Evolutionary conservation across 2,329 filamentous ascomycete genomes (phyloP), one percentile per base, ranked within the genome.

Genomic region (Colletotrichum sidae): DNA sequence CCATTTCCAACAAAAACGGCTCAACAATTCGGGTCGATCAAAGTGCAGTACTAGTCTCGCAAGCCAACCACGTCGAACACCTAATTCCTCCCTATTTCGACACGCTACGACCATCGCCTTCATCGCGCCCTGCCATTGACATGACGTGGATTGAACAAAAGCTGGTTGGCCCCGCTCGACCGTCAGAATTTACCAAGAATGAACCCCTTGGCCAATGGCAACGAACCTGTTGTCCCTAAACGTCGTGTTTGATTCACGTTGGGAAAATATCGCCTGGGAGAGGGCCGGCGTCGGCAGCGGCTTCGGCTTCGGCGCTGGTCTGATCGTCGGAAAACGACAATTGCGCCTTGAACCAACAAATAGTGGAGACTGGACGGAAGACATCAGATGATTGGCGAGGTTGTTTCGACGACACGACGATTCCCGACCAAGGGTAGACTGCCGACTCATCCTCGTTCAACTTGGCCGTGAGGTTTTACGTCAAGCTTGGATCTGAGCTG

Each of bases 331-430:
- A 42, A 33, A 55, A 46, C 44, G 55, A 17, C 55, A 39, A 13
- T 15, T 41, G 37, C 55, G 55, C 55, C 55, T 57, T 57, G 45
- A 11, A 47, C 34, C 15, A 46, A 57, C 55, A 46, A 34, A 34
- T 10, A 49, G 46, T 49, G 46, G 46, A 15, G 25, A 11, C 46
- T 10, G 46, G 8, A 17, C 46, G 33, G 17, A 11, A 6, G 3
- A 11, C 17, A 8, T 49, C 17, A 15, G 45, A 10, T 15, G 3
- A 34, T 42, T 33, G 45, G 41, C 37, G 42, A 34, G 37, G 37
- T 37, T 41, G 37, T 57, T 39, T 0, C 44, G 35, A 35, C 8
- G 54, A 49, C 45, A 34, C 1, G 8, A 10, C 17, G 15, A 47
- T 4, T 46, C 5, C 15, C 15, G 6, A 25, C 15, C 15, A 44